These are phyloP conservation scores for Laburnicola sp. DNA, from an alignment of 2,329 filamentous ascomycete species.

Conservation along the genomic window DNA sequence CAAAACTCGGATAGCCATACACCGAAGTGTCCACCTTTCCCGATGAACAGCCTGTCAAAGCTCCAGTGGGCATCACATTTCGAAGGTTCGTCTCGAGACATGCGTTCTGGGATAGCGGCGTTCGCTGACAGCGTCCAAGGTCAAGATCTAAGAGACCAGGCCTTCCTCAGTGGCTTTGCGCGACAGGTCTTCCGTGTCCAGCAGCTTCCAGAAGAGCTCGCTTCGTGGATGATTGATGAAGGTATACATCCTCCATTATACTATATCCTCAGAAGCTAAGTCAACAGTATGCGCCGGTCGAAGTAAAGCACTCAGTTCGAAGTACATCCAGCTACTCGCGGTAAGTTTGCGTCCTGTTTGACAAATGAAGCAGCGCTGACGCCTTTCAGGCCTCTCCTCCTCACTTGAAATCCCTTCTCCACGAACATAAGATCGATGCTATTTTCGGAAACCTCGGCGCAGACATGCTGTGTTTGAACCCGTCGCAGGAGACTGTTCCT, in stretches of 20 bases:
- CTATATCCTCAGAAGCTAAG: constrained; percentile 15
- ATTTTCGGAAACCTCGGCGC: constrained; percentile 66
- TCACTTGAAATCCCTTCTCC: constrained; percentile 46
- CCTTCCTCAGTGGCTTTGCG: constrained; percentile 49
- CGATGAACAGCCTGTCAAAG: constrained; percentile 29
- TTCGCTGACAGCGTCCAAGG: constrained; percentile 22
- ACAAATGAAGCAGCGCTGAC: constrained; percentile 9
- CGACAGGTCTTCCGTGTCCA: constrained; percentile 43
- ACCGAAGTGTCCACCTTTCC: constrained; percentile 13
- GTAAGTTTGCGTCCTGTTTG: constrained; percentile 10
- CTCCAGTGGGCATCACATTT: constrained; percentile 41
- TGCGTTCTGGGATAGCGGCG: background rate
- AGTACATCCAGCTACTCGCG: constrained; percentile 39
- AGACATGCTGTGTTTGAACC: constrained; percentile 27
- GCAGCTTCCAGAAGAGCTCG: constrained; percentile 44
- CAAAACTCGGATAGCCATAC: constrained; percentile 2
- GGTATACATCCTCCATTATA: constrained; percentile 15
- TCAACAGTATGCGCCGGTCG: constrained; percentile 32
- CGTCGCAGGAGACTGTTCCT: constrained; percentile 3
- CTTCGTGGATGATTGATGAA: constrained; percentile 50
- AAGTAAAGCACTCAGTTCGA: constrained; percentile 42
- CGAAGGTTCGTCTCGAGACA: constrained; percentile 28
- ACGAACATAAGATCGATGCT: constrained; percentile 45
- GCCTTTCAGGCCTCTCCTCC: constrained; percentile 17
- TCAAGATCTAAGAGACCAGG: constrained; percentile 38